These are phyloP conservation scores for Exophiala viscosa DNA, from an alignment of 2,329 filamentous ascomycete genomes.

Conservation along the genomic window DNA sequence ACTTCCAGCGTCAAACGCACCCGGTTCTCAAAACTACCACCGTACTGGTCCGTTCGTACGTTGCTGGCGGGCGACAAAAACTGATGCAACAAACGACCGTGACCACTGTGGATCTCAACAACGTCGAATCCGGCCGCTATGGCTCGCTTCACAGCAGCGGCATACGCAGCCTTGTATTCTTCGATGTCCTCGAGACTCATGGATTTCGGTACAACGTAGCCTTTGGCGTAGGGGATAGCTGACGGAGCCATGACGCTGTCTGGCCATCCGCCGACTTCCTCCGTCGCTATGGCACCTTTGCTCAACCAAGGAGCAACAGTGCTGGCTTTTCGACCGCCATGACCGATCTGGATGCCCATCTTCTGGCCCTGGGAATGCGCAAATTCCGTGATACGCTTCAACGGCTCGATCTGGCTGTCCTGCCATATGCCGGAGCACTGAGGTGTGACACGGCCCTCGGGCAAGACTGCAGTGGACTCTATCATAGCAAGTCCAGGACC, in stretches of 20 bases:
- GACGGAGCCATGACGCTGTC: constrained; percentile 20
- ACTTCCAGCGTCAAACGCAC: constrained; percentile 65
- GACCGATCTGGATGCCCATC: constrained; percentile 73
- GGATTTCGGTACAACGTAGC: constrained; percentile 13
- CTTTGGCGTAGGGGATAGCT: constrained; percentile 8
- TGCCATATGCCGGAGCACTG: constrained; percentile 33
- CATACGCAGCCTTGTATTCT: constrained; percentile 15
- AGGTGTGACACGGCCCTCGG: constrained; percentile 72
- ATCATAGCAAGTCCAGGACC: constrained; percentile 47
- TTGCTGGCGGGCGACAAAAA: constrained; percentile 69
- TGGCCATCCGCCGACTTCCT: constrained; percentile 19
- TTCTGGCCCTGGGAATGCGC: constrained; percentile 73
- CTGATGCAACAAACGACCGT: constrained; percentile 69
- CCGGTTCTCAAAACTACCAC: constrained; percentile 59
- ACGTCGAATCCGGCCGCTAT: constrained; percentile 69
- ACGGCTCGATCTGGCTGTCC: constrained; percentile 32
- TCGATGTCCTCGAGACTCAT: constrained; percentile 43
- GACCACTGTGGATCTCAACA: constrained; percentile 75
- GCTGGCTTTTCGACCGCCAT: constrained; percentile 66
- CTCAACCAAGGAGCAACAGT: constrained; percentile 52
- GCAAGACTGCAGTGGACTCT: constrained; percentile 69
- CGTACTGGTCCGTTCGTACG: constrained; percentile 56
- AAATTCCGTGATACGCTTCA: constrained; percentile 66
- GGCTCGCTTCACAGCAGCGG: constrained; percentile 51
- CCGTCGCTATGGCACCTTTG: constrained; percentile 13